phyloP scores from a whole-genome alignment of 306 rosid species.

The Macrotyloma uniflorum region DNA sequence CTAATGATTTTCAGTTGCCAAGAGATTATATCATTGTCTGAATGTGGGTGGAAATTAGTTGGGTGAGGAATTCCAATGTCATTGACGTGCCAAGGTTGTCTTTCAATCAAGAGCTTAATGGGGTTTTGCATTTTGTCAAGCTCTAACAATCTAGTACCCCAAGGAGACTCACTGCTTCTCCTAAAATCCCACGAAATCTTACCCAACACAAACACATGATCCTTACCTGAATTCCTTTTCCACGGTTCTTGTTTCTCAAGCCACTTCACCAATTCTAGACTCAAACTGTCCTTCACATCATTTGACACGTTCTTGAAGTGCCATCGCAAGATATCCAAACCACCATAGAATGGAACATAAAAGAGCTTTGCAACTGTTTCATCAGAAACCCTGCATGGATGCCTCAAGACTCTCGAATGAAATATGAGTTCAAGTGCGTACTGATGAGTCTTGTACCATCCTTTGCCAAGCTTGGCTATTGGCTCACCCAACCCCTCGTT shows the following conservation, averaged over 20 bases:
- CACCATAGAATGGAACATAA: conserved; percentile 78
- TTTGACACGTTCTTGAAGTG: conserved; percentile 74
- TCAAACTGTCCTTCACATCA: conserved; percentile 65
- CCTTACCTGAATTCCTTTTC: conserved; percentile 62
- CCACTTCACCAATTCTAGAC: conserved; percentile 63
- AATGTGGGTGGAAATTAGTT: conserved; percentile 70
- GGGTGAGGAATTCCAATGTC: conserved; percentile 87
- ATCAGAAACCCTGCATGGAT: conserved; percentile 66
- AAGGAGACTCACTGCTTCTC: conserved; percentile 47
- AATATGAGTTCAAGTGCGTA: conserved; percentile 74
- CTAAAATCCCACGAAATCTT: conserved; percentile 88
- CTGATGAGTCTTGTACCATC: conserved; percentile 76
- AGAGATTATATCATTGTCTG: conserved; percentile 59
- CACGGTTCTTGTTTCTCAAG: conserved; percentile 58
- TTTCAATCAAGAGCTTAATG: conserved; percentile 69
- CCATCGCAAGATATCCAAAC: conserved; percentile 71
- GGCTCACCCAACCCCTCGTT: conserved; percentile 67
- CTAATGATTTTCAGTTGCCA: conserved; percentile 62
- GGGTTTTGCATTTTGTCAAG: conserved; percentile 70
- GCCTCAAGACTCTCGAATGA: conserved; percentile 63
- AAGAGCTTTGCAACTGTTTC: conserved; percentile 63
- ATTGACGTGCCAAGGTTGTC: conserved; percentile 78
- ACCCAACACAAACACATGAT: conserved; percentile 77
- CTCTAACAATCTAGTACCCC: conserved; percentile 74
- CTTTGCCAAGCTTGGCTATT: conserved; percentile 60